Evolutionary conservation across 345 rosid genomes (phyloP).

Genomic region (Streptanthus diversifolius): DNA sequence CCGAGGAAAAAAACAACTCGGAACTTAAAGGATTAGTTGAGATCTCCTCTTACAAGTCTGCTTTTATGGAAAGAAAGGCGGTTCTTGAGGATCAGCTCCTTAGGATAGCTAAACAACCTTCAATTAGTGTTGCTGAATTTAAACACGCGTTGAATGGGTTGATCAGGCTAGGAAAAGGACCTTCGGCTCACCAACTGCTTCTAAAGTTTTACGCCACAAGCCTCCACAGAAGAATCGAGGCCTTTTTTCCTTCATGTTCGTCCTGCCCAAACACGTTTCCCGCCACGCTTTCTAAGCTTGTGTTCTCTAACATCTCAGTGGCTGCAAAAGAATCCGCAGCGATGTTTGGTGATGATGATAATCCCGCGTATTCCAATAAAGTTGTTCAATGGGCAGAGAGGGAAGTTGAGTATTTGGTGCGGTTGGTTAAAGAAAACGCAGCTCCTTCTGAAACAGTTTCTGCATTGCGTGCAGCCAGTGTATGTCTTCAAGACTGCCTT

Average conservation of each 20-base stretch:
- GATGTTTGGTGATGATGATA: conserved; percentile 88
- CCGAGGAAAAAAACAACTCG: conserved; percentile 59
- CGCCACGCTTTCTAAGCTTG: conserved; percentile 65
- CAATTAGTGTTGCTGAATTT: conserved; percentile 43
- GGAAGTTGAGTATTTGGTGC: conserved; percentile 79
- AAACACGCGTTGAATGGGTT: conserved; percentile 60
- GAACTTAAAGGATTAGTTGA: conserved; percentile 62
- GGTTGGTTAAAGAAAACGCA: conserved; percentile 78
- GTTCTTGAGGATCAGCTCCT: conserved; percentile 66
- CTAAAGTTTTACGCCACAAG: conserved; percentile 51
- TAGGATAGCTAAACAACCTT: conserved; percentile 66
- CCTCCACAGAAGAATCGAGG: conserved; percentile 62
- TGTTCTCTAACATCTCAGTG: conserved; percentile 64
- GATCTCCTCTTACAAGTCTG: conserved; percentile 50
- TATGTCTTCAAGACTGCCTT: conserved; percentile 79
- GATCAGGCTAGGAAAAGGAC: conserved; percentile 82
- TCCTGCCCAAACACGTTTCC: conserved; percentile 75
- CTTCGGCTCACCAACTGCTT: conserved; percentile 71
- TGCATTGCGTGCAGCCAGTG: conserved; percentile 74
- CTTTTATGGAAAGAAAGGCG: conserved; percentile 60
- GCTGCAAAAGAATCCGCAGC: conserved; percentile 70
- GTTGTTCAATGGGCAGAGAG: conserved; percentile 95
- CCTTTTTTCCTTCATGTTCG: conserved; percentile 68
- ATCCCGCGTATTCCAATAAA: conserved; percentile 77
- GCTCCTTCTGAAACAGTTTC: conserved; percentile 70